Conservation (phyloP, 2,329 filamentous ascomycete species). For the Sarocladium strictum region DNA sequence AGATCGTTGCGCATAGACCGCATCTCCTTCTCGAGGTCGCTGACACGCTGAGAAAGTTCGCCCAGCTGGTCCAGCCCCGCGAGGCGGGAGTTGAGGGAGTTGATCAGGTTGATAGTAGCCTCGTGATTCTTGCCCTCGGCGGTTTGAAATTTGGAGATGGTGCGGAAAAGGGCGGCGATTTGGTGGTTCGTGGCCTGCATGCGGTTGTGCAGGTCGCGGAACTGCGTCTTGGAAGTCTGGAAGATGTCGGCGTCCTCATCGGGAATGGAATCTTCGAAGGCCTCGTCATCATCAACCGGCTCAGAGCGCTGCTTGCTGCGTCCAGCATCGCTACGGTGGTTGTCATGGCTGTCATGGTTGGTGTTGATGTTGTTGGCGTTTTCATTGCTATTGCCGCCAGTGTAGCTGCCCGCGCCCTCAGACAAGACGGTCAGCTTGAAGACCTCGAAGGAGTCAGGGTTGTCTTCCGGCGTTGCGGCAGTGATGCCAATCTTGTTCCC, state of each 20-base stretch:
- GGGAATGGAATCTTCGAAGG: slow-evolving; percentile 36
- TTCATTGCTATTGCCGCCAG: slow-evolving; percentile 13
- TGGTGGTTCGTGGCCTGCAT: slow-evolving; percentile 69
- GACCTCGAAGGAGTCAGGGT: slow-evolving; percentile 89
- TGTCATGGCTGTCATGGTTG: slow-evolving; percentile 23
- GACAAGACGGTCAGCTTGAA: slow-evolving; percentile 77
- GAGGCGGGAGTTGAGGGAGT: slow-evolving; percentile 40
- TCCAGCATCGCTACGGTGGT: slow-evolving; percentile 20
- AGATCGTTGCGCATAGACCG: slow-evolving; percentile 51
- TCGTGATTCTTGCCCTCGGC: slow-evolving; percentile 50
- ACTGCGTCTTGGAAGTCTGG: slow-evolving; percentile 54
- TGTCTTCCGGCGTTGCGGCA: slow-evolving; percentile 75
- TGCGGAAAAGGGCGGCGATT: slow-evolving; percentile 54
- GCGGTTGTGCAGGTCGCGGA: slow-evolving; percentile 79
- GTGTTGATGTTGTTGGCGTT: slow-evolving; percentile 13
- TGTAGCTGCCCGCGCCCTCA: slow-evolving; percentile 28
- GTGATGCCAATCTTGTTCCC: slow-evolving; percentile 85
- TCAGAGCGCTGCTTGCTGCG: slow-evolving; percentile 19
- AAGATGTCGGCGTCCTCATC: slow-evolving; percentile 43
- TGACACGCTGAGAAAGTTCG: slow-evolving; percentile 37
- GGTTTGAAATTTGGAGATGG: slow-evolving; percentile 44
- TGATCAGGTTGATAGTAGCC: slow-evolving; percentile 44
- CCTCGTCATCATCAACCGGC: slow-evolving; percentile 18
- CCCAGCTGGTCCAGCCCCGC: slow-evolving; percentile 39
- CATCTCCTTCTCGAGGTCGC: slow-evolving; percentile 53